Evolutionary conservation across 192 early-diverging fungal genomes (phyloP).

Genomic region (Powellomyces hirtus): DNA sequence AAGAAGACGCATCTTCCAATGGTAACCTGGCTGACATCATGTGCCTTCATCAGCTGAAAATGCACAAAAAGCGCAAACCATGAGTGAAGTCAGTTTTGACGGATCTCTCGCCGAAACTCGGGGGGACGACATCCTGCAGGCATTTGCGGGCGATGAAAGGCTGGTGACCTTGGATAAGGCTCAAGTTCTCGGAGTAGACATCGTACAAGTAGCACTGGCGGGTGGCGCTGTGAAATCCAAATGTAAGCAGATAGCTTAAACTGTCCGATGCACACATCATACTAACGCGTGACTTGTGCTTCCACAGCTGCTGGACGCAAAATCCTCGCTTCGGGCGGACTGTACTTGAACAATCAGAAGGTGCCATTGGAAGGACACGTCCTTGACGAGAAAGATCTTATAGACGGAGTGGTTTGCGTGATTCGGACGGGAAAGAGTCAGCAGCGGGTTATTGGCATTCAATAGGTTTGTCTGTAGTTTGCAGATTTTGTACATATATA

Average conservation of each 20-base stretch:
- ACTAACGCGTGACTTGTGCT: background rate
- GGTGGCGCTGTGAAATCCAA: constrained; percentile 67
- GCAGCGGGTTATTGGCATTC: constrained; percentile 55
- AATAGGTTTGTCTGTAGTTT: background rate
- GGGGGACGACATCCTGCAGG: constrained; percentile 61
- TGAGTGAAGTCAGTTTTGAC: constrained; percentile 73
- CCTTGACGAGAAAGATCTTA: constrained; percentile 46
- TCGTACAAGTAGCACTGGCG: constrained; percentile 61
- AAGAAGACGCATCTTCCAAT: background rate
- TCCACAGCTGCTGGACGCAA: constrained; percentile 71
- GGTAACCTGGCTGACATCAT: background rate
- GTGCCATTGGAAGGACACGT: constrained; percentile 40
- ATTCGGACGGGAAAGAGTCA: constrained; percentile 79
- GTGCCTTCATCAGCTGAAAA: constrained; percentile 40
- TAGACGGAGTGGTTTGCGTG: constrained; percentile 66
- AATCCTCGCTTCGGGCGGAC: constrained; percentile 70
- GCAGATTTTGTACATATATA: too few relatives aligned
- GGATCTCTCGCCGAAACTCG: constrained; percentile 36
- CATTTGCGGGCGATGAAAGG: constrained; percentile 69
- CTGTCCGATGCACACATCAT: background rate
- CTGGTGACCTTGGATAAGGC: constrained; percentile 47
- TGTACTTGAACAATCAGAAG: constrained; percentile 71
- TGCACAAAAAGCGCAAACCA: constrained; percentile 64
- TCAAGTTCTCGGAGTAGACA: constrained; percentile 44
- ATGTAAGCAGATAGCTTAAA: constrained; percentile 42